Evolutionary conservation across 2,329 filamentous ascomycete genomes (phyloP), one percentile per base, ranked within the genome.

Genomic region (Alternaria hordeiaustralica): DNA sequence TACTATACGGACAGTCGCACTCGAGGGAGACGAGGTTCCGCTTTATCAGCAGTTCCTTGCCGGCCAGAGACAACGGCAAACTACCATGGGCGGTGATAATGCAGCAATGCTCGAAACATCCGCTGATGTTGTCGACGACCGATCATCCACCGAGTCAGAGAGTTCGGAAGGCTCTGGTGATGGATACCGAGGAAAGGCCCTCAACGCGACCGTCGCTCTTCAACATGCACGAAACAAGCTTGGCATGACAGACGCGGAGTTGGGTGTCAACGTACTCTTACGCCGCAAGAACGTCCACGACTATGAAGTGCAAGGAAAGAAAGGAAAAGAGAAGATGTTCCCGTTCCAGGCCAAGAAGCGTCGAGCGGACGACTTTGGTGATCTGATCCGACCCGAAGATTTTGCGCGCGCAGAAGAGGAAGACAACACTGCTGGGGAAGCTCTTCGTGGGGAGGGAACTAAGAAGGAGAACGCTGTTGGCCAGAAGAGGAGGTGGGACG

Each of bases 401-500:
- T 99, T 95, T 76, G 86, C 97, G 1, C 88, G 94, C 61, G 95
- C 94, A 0, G 96, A 99, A 76, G 96, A 98, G 80, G 90, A 93
- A 61, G 93, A 97, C 70, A 89, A 90, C 61, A 85, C 88, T 18
- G 90, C 92, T 44, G 88, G 87, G 12, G 87, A 90, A 55, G 89
- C 90, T 53, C 82, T 88, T 60, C 84, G 84, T 36, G 80, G 82
- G 20, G 84, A 86, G 33, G 84, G 83, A 13, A 85, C 86, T 49
- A 81, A 81, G 71, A 79, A 80, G 60, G 79, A 83, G 61, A 78
- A 81, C 46, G 74, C 80, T 11, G 86, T 97, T 20, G 96, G 95
- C 18, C 94, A 95, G 83, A 99, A 99, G 82, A 88, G 96, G 64
- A 96, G 93, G 79, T 98, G 95, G 93, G 92, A 95, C 69, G 93